These are phyloP conservation scores for Metarhizium robertsii DNA, from an alignment of 2,329 filamentous ascomycete species.

Conservation along the genomic window DNA sequence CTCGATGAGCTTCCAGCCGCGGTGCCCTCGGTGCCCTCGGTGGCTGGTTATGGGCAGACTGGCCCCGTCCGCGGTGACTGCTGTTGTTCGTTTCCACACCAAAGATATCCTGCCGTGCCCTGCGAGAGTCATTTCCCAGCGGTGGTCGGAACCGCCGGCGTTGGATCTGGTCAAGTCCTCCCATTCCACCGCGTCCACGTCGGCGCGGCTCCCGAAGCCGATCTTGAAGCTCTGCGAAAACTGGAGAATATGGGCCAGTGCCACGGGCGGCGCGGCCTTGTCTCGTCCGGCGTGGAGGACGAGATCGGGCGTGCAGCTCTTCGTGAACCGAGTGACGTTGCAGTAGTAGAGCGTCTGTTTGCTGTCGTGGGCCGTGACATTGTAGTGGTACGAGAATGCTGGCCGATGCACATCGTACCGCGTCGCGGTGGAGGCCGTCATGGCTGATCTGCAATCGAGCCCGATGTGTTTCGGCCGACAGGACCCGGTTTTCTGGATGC, in stretches of 20 bases:
- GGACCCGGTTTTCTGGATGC: no score
- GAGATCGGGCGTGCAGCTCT: neutral
- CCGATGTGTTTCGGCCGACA: no score
- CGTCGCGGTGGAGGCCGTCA: neutral
- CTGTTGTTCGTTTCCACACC: slow-evolving; percentile 1
- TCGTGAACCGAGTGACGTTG: neutral
- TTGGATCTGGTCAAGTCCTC: neutral
- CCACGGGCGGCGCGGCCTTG: neutral
- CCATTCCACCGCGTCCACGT: slow-evolving; percentile 3
- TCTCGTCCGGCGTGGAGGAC: neutral
- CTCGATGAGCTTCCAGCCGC: slow-evolving; percentile 1
- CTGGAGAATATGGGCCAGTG: neutral
- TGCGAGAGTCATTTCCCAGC: neutral
- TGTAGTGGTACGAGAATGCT: neutral
- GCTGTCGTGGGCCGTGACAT: neutral
- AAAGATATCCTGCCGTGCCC: neutral
- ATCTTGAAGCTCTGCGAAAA: slow-evolving; percentile 4
- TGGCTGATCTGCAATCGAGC: neutral
- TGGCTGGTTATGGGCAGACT: neutral
- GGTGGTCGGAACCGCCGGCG: neutral
- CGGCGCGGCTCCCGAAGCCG: neutral
- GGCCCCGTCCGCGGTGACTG: neutral
- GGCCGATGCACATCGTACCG: neutral
- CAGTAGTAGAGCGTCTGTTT: neutral
- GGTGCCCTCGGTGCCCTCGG: neutral